Conservation (phyloP, 192 early-diverging fungal species). For the Coemansia sp. region DNA sequence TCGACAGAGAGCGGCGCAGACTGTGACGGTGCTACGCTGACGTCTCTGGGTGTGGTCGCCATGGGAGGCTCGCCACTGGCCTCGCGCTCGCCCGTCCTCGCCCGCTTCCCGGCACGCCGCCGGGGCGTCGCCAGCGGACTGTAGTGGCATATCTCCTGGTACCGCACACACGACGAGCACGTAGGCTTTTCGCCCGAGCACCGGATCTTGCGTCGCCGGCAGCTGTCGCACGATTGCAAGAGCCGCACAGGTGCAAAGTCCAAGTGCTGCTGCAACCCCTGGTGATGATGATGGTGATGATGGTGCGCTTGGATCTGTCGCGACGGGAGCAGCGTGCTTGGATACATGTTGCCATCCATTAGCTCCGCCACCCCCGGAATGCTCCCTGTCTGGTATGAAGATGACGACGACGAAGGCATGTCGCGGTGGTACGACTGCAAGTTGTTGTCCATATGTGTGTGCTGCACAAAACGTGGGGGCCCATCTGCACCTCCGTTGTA, state of each 20-base stretch:
- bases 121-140: constrained; percentile 48
- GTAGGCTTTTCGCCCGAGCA: constrained; percentile 51
- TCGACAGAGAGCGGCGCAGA: constrained; percentile 1
- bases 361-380: not conserved
- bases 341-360: constrained; percentile 8
- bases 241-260: constrained; percentile 26
- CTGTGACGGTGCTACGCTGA: not conserved
- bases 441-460: not conserved
- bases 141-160: constrained; percentile 52
- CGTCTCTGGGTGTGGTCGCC: not conserved
- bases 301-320: constrained; percentile 24
- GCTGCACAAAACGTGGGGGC: constrained; percentile 1
- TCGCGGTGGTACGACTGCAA: not conserved
- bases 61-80: not conserved
- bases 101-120: constrained; percentile 33
- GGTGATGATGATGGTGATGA: constrained; percentile 5
- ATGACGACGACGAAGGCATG: too few relatives aligned
- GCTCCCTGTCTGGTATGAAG: not conserved
- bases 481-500: constrained; percentile 8
- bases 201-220: constrained; percentile 48
- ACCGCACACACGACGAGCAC: constrained; percentile 49
- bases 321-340: constrained; percentile 25
- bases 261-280: constrained; percentile 14
- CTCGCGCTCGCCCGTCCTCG: constrained; percentile 3
- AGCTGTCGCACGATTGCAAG: constrained; percentile 53